Base-by-base conservation (phyloP, 177 flowering plant genomes). In the Vitis hybrid region DNA sequence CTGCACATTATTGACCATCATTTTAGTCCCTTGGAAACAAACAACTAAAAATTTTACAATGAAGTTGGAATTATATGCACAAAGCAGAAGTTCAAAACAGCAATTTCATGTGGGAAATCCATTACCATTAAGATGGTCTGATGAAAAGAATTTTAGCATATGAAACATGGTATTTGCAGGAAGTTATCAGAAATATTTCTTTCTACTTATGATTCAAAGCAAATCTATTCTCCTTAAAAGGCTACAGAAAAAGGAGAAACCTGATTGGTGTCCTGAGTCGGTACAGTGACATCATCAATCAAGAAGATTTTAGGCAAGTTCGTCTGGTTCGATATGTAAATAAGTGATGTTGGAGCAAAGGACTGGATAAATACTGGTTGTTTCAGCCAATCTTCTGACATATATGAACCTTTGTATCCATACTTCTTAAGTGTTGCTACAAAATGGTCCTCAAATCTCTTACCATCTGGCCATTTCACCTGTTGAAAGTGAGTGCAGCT, bases 191-290 rank as follows among this genome's bases (percentile, higher is more conserved):
- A 26, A 26, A 26, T 26, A 26, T 26, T 26, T 26, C 3, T 26
- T 3, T 26, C 29, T 26, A 26, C 29, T 26, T 26, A 26, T 26
- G 29, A 3, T 26, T 26, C 29, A 26, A 3, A 2, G 29, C 29
- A 26, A 26, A 26, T 26, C 5, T 26, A 26, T 3, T 26, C 29
- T 26, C 29, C 31, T n/a, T 13, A 51, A 13, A 53, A 12, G 57
- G 56, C 54, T n/a, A 50, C 22, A 62, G 54, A 58, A 63, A 52
- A 65, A 26, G 34, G 5, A 50, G 54, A 64, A 65, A 96, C 99
- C 99, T 93, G 97, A 76, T 93, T 89, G 61, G 99, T 93, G 76
- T 96, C 99, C 71, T 92, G 89, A 56, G 98, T 93, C 71, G 84
- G 90, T 0, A 85, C 55, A 3, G 79, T 83, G 14, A 85, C 72